Conservation (phyloP, 306 rosid species). For the Vigna trinervia region DNA sequence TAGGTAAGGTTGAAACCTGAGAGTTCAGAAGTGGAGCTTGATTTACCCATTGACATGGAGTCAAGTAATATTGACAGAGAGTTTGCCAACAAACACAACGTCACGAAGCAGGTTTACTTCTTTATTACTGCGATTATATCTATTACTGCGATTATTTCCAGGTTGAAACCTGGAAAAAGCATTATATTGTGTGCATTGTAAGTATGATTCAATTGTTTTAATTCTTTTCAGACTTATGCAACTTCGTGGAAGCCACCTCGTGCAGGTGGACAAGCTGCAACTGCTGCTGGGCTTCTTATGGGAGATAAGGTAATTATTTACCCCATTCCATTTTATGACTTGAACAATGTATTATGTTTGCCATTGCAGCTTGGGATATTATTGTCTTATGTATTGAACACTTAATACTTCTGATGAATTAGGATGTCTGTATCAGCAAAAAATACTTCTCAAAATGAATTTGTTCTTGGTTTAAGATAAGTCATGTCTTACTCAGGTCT, state of each 20-base stretch:
- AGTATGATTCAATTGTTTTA: slow-evolving; percentile 34
- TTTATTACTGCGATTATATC: neutral
- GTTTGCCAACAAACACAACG: slow-evolving; percentile 44
- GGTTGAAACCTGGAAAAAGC: neutral
- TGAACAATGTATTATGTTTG: slow-evolving; percentile 21
- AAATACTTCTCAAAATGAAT: slow-evolving; percentile 16
- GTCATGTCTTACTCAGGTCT: slow-evolving; percentile 11
- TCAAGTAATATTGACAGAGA: slow-evolving; percentile 67
- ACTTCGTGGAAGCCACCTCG: slow-evolving; percentile 71
- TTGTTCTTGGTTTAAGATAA: slow-evolving; percentile 34
- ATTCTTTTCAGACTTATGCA: slow-evolving; percentile 69
- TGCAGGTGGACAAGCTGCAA: slow-evolving; percentile 54
- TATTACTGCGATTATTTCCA: neutral
- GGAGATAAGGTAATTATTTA: slow-evolving; percentile 72
- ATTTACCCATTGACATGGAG: slow-evolving; percentile 66
- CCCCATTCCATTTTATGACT: slow-evolving; percentile 29
- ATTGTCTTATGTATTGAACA: slow-evolving; percentile 31
- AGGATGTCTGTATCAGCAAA: neutral
- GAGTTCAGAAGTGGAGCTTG: slow-evolving; percentile 70
- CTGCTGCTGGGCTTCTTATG: slow-evolving; percentile 73
- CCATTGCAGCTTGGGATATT: slow-evolving; percentile 23
- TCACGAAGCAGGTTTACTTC: slow-evolving; percentile 70
- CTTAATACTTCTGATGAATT: slow-evolving; percentile 17
- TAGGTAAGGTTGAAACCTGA: slow-evolving; percentile 75
- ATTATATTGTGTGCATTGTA: neutral